A percentile compares a stretch with the other conserved stretches of the same genome.
Evolutionary conservation across 164 flowering plant genomes (phyloP).

Genomic region (Aristolochia fimbriata): DNA sequence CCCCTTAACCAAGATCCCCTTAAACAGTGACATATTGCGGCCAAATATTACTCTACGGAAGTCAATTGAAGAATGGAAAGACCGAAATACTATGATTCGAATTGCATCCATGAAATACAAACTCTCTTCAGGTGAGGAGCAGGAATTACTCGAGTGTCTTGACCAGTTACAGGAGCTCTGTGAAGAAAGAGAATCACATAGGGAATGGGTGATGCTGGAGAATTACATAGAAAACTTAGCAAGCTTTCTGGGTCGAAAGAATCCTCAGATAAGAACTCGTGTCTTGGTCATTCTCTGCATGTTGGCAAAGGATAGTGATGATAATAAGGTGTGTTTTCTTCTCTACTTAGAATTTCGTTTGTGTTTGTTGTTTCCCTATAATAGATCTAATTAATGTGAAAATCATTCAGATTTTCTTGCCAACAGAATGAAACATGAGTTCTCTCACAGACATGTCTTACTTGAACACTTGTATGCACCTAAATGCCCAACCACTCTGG

Average conservation of each 20-base stretch:
- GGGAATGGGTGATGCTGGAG: constrained; percentile 64
- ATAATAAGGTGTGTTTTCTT: constrained; percentile 39
- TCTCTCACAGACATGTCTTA: no score
- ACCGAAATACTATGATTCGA: constrained; percentile 56
- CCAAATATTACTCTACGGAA: constrained; percentile 63
- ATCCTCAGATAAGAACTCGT: constrained; percentile 33
- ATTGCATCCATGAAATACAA: constrained; percentile 40
- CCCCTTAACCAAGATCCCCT: constrained; percentile 42
- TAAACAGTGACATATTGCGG: constrained; percentile 35
- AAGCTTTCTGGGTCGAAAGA: constrained; percentile 33
- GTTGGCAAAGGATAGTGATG: constrained; percentile 46
- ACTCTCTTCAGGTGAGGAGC: constrained; percentile 33
- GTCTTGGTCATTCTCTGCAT: constrained; percentile 41
- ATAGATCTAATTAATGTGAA: no score
- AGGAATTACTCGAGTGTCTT: constrained; percentile 38
- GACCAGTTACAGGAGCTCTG: constrained; percentile 43
- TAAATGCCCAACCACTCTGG: no score
- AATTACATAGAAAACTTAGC: constrained; percentile 44
- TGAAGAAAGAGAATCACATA: constrained; percentile 41
- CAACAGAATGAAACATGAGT: no score
- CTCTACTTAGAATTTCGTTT: background rate
- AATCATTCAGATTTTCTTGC: no score
- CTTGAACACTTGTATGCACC: no score
- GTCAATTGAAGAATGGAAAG: constrained; percentile 82
- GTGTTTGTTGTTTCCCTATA: background rate